Conservation (phyloP, 371 early-diverging fungal species). For the Mortierella sp. region DNA sequence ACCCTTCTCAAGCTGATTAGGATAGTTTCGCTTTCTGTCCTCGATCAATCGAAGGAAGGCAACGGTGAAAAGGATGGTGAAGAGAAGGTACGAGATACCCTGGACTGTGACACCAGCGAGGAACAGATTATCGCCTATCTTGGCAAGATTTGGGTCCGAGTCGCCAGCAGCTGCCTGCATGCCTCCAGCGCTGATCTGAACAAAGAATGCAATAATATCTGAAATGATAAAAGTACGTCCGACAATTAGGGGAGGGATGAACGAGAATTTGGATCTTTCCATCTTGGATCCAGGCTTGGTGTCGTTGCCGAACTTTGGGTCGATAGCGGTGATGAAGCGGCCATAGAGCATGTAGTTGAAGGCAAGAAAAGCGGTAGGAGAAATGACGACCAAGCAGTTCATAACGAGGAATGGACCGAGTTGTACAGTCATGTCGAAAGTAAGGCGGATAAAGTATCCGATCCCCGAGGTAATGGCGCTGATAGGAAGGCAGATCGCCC, state of each 20-base stretch:
- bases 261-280: constrained; percentile 33
- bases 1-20: not conserved
- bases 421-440: constrained; percentile 14
- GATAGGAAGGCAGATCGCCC: constrained; percentile 40
- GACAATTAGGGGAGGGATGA: constrained; percentile 44
- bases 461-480: constrained; percentile 24
- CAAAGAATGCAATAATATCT: constrained; percentile 25
- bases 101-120: constrained; percentile 33
- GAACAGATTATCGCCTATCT: constrained; percentile 27
- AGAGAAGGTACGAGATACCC: constrained; percentile 31
- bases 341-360: constrained; percentile 53
- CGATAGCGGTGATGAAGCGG: constrained; percentile 28
- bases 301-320: constrained; percentile 27
- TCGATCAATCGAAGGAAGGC: constrained; percentile 20
- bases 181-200: constrained; percentile 34
- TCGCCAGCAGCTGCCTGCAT: constrained; percentile 7
- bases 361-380: constrained; percentile 38
- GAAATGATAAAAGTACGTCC: constrained; percentile 35
- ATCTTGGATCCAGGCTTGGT: constrained; percentile 6
- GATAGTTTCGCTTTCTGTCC: constrained; percentile 3
- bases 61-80: constrained; percentile 29
- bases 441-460: constrained; percentile 23
- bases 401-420: constrained; percentile 12
- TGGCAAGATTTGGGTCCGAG: constrained; percentile 10
- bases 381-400: constrained; percentile 18